These are phyloP conservation scores for Artemisia tridentata DNA, from an alignment of 129 eudicot species.

Conservation along the genomic window DNA sequence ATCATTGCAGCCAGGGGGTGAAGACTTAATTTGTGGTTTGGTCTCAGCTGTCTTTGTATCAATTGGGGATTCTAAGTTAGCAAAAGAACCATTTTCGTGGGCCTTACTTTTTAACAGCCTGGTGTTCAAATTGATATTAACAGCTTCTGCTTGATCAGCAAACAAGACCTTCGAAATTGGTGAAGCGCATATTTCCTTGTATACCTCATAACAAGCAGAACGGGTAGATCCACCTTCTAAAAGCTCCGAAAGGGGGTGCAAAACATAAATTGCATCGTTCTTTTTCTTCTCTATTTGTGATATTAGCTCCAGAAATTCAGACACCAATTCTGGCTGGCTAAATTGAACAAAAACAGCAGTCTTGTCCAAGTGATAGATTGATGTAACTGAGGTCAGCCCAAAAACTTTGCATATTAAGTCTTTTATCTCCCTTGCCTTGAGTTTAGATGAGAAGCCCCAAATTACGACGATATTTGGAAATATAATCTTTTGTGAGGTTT, in stretches of 20 bases:
- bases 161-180: slow-evolving; percentile 61
- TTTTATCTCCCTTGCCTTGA: slow-evolving; percentile 62
- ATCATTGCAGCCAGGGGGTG: slow-evolving; percentile 8
- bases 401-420: slow-evolving; percentile 57
- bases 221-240: slow-evolving; percentile 60
- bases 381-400: slow-evolving; percentile 57
- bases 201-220: slow-evolving; percentile 60
- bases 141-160: slow-evolving; percentile 78
- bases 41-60: slow-evolving; percentile 9
- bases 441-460: slow-evolving; percentile 68
- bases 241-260: slow-evolving; percentile 82
- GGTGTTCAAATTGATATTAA: slow-evolving; percentile 39
- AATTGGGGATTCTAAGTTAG: not conserved
- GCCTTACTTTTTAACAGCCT: slow-evolving; percentile 14
- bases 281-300: slow-evolving; percentile 44
- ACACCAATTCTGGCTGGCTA: slow-evolving; percentile 51
- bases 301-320: slow-evolving; percentile 54
- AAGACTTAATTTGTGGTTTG: slow-evolving; percentile 3
- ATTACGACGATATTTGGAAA: slow-evolving; percentile 56
- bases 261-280: slow-evolving; percentile 54
- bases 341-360: slow-evolving; percentile 82
- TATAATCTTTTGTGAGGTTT: slow-evolving; percentile 29
- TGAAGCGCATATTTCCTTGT: slow-evolving; percentile 75
- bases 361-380: slow-evolving; percentile 63
- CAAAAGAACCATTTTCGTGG: slow-evolving; percentile 11